Conservation (phyloP, 2,329 filamentous ascomycete species). For the Diaporthe humulicola region DNA sequence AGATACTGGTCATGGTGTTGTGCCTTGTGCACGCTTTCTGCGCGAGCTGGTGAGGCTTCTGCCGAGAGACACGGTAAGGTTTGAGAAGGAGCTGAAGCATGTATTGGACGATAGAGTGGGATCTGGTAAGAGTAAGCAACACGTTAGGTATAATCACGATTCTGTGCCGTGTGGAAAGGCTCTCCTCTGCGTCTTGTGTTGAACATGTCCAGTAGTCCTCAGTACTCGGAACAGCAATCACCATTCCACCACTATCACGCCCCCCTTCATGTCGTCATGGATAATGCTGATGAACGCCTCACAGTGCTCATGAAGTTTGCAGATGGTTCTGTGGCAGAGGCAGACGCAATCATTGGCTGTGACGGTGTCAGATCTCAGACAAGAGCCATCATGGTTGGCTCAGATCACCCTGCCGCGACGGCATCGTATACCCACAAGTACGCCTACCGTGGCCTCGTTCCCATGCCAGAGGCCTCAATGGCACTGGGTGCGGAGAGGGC, state of each 20-base stretch:
- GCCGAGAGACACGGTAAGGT: constrained; percentile 42
- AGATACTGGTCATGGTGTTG: constrained; percentile 41
- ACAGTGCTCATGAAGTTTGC: constrained; percentile 41
- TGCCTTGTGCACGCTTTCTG: constrained; percentile 46
- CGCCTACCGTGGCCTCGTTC: constrained; percentile 63
- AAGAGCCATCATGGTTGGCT: constrained; percentile 64
- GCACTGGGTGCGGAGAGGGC: constrained; percentile 59
- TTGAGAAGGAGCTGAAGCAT: constrained; percentile 48
- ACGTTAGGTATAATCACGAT: constrained; percentile 1
- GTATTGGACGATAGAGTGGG: constrained; percentile 45
- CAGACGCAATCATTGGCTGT: constrained; percentile 63
- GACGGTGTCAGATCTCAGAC: constrained; percentile 72
- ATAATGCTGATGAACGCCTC: not conserved
- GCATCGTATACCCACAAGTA: constrained; percentile 67
- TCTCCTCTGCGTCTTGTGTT: not conserved
- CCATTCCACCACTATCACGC: not conserved
- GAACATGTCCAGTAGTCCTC: not conserved
- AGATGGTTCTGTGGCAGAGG: constrained; percentile 47
- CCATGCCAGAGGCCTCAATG: constrained; percentile 65
- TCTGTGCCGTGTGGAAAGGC: constrained; percentile 6
- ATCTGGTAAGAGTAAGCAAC: constrained; percentile 31
- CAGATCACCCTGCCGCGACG: constrained; percentile 54
- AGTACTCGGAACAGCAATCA: not conserved
- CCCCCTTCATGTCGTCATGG: not conserved
- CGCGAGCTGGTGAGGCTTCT: constrained; percentile 46